Evolutionary conservation across 2,329 filamentous ascomycete species (phyloP), one percentile per base, ranked within the genome.

Genomic region (Fusarium camptoceras): DNA sequence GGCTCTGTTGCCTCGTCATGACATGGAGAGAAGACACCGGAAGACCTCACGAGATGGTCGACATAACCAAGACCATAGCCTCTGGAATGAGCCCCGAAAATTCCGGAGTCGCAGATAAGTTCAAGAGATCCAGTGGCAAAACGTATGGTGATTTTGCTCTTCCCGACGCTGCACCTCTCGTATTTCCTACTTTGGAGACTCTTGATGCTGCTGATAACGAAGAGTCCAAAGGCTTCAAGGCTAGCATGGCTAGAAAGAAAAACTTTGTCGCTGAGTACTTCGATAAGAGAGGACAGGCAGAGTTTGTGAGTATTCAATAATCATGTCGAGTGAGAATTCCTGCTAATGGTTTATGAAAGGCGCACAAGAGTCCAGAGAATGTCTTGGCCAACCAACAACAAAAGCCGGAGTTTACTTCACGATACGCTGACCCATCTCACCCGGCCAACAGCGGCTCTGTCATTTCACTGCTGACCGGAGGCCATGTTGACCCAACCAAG

Each of bases 1-100:
- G 88, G 0, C 80, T 90, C 0, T 86, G 84, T 15, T 76, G 73
- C 6, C 42, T 80, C 22, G 80, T 91, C 39, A 83, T 89, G 78
- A 84, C 84, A 2, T 88, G 81, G 78, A 84, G 84, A 54, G 83
- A 84, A 1, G 80, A 82, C 6, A 65, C 74, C 0, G 60, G 72
- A 20, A 66, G 25, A 11, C 4, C 42, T 6, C 71, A 77, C 18
- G 73, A 76, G 27, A 59, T 41, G 49, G 34, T 68, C 30, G 39
- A 55, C n/a, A 3, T 55, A 76, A 77, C 55, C 10, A 53, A 59
- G 8, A 58, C 58, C 2, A 55, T 39, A 18, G 58, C 28, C 15
- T 64, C 53, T 15, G 50, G 37, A 1, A 59, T 34, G 15, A 53
- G 31, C 11, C 53, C 50, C 0, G 43, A 56, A 20, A 44, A 46